These are phyloP conservation scores for Sporothrix brunneoviolacea DNA, from an alignment of 2,329 filamentous ascomycete genomes.

Conservation along the genomic window DNA sequence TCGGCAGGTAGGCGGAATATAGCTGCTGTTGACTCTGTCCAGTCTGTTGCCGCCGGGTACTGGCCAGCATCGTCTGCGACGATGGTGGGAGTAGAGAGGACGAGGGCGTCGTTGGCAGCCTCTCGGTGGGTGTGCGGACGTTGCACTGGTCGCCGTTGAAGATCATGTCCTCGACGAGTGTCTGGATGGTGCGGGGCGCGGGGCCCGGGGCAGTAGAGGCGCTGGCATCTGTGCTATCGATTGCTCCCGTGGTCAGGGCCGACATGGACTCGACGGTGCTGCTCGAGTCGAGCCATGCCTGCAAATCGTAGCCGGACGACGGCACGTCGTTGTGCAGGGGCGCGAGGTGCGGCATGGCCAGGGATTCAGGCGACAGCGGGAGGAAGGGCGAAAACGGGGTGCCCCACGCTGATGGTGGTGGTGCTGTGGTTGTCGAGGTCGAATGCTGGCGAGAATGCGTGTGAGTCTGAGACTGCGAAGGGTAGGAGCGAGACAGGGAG, in stretches of 20 bases:
- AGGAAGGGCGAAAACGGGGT: neutral
- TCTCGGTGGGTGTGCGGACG: conserved; percentile 5
- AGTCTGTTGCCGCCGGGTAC: neutral
- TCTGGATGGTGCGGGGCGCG: conserved; percentile 1
- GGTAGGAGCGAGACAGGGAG: neutral
- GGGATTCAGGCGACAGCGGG: conserved; percentile 5
- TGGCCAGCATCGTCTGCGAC: neutral
- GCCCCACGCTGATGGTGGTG: no score
- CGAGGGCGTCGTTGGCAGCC: neutral
- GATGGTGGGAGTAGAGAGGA: no score
- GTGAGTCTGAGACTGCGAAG: neutral
- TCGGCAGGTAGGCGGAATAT: conserved; percentile 3
- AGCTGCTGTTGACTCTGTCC: neutral
- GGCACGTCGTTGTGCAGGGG: conserved; percentile 9
- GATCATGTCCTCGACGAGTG: conserved; percentile 15
- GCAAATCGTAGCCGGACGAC: conserved; percentile 15
- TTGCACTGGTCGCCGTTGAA: conserved; percentile 15
- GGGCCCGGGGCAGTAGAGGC: neutral
- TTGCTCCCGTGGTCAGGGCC: neutral
- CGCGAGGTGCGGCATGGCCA: conserved; percentile 11
- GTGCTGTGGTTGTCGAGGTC: neutral
- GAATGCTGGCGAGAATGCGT: neutral
- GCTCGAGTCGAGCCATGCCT: conserved; percentile 12
- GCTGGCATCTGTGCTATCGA: neutral
- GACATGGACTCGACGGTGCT: neutral